These are phyloP conservation scores for Handroanthus guayacan DNA, from an alignment of 257 asterid species.

Conservation along the genomic window DNA sequence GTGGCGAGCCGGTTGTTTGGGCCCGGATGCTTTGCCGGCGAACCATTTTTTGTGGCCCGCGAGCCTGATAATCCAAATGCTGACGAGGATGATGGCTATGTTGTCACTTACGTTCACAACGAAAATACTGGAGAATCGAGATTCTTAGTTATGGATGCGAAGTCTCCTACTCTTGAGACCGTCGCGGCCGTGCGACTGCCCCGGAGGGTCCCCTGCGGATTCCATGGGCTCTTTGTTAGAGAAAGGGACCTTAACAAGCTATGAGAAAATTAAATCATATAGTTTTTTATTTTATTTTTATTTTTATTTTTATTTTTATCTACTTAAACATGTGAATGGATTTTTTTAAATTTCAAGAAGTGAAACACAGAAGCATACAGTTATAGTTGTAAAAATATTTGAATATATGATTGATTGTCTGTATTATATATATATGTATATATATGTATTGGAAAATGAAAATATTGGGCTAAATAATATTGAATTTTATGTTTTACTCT, in stretches of 20 bases:
- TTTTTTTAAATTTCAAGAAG: neutral
- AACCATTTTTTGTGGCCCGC: conserved; percentile 58
- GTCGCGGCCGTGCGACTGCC: conserved; percentile 76
- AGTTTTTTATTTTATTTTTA: too few species aligned
- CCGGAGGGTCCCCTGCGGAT: conserved; percentile 80
- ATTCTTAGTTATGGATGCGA: conserved; percentile 80
- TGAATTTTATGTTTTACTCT: too few species aligned
- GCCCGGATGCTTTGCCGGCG: conserved; percentile 53
- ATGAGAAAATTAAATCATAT: conserved; percentile 15
- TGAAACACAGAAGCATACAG: too few species aligned
- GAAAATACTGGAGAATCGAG: conserved; percentile 71
- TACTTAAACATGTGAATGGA: too few species aligned
- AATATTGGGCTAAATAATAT: too few species aligned
- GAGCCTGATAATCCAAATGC: conserved; percentile 42
- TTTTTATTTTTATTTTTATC: neutral
- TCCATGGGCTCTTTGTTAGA: conserved; percentile 74
- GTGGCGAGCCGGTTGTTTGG: conserved; percentile 56
- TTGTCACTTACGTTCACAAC: conserved; percentile 65
- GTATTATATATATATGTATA: too few species aligned
- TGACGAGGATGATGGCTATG: conserved; percentile 80
- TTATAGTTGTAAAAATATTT: too few species aligned
- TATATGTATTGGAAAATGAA: too few species aligned
- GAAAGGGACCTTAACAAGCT: conserved; percentile 54
- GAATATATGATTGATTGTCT: too few species aligned
- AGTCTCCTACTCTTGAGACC: conserved; percentile 64